These are phyloP conservation scores for Sugiyamaella castrensis DNA, from an alignment of 1,139 yeast genomes.

Conservation along the genomic window DNA sequence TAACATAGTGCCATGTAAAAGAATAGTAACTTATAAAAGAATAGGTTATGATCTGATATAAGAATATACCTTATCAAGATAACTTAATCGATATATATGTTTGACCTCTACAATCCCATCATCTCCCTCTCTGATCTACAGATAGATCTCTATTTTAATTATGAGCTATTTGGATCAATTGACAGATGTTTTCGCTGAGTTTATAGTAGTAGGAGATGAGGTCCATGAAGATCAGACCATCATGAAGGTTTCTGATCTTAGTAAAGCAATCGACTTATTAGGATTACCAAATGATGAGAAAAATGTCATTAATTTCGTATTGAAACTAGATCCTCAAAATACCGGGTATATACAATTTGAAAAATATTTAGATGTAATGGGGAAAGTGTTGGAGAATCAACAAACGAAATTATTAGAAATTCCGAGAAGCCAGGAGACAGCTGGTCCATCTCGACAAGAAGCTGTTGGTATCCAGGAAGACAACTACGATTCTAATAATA, in stretches of 20 bases:
- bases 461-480: too few relatives aligned
- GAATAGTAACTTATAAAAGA: too few relatives aligned
- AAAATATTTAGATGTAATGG: slow-evolving; percentile 7
- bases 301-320: slow-evolving; percentile 4
- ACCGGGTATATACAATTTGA: slow-evolving; percentile 33
- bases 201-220: slow-evolving; percentile 26
- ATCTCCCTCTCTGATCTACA: neutral
- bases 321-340: slow-evolving; percentile 26
- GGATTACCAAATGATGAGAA: slow-evolving; percentile 23
- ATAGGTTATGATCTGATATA: too few relatives aligned
- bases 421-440: too few relatives aligned
- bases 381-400: neutral
- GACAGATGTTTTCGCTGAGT: slow-evolving; percentile 33
- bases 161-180: slow-evolving; percentile 20
- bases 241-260: slow-evolving; percentile 22
- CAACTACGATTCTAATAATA: too few relatives aligned
- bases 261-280: slow-evolving; percentile 26
- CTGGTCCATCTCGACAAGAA: neutral
- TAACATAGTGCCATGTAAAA: too few relatives aligned
- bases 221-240: slow-evolving; percentile 27
- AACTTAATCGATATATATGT: neutral
- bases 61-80: neutral
- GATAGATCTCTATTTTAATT: neutral
- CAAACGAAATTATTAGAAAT: too few relatives aligned
- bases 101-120: neutral